phyloP scores from a whole-genome alignment of 2,329 filamentous ascomycete genomes.

The Xylaria sp. region DNA sequence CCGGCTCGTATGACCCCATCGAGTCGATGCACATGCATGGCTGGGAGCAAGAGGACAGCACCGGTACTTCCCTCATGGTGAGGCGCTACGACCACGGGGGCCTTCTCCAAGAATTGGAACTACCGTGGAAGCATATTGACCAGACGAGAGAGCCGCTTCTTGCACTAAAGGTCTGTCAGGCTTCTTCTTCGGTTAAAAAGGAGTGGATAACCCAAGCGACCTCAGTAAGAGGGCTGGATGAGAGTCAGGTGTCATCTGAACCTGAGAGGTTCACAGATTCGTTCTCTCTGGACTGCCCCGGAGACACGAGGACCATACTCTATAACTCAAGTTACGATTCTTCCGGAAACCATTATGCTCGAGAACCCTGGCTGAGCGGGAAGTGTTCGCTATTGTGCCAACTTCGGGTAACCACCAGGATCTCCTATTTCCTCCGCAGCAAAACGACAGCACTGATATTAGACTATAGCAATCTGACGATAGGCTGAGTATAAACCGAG shows the following conservation, averaged over 20 bases:
- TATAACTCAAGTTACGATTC: slow-evolving; percentile 18
- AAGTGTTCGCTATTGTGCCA: slow-evolving; percentile 16
- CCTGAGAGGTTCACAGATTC: slow-evolving; percentile 13
- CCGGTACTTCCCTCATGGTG: slow-evolving; percentile 8
- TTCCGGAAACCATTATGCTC: slow-evolving; percentile 7
- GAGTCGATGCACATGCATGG: slow-evolving; percentile 18
- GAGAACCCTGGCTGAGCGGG: slow-evolving; percentile 19
- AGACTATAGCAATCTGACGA: slow-evolving; percentile 11
- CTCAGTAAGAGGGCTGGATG: slow-evolving; percentile 11
- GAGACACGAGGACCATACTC: slow-evolving; percentile 8
- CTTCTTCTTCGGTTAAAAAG: slow-evolving; percentile 5
- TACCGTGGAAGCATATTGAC: slow-evolving; percentile 16
- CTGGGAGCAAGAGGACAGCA: slow-evolving; percentile 14
- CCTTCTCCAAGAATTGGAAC: background rate
- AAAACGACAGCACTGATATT: background rate
- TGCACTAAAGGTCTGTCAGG: slow-evolving; percentile 1
- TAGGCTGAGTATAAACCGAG: slow-evolving; percentile 6
- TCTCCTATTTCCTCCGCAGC: no score
- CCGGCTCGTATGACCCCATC: slow-evolving; percentile 20
- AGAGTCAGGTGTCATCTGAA: slow-evolving; percentile 8
- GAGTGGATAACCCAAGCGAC: slow-evolving; percentile 15
- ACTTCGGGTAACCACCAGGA: slow-evolving; percentile 9
- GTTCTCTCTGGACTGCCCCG: slow-evolving; percentile 12
- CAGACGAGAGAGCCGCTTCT: slow-evolving; percentile 11
- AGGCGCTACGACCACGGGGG: background rate